Evolutionary conservation across 2,329 filamentous ascomycete genomes (phyloP), one percentile per base, ranked within the genome.

Genomic region (Myriosclerotinia scirpicola): DNA sequence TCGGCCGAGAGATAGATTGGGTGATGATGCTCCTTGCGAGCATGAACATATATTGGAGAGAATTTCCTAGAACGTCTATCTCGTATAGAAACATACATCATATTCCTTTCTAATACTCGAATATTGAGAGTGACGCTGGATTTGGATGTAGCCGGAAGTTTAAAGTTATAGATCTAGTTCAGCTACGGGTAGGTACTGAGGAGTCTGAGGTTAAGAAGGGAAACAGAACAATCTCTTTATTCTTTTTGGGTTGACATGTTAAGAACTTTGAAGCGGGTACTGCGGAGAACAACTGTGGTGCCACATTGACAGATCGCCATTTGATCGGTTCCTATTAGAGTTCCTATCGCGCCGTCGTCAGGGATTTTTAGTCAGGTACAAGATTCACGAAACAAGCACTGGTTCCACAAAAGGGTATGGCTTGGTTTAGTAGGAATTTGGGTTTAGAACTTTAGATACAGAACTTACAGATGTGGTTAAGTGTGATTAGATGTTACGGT

Each of bases 291-390:
- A 11, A 38, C 30, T 36, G 30, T 7, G 34, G 58, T 60, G 30
- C 56, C 46, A 26, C 26, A 30, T 50, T 56, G 40, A 22, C 34
- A 56, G 61, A 64, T 64, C 61, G 61, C 53, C 61, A 64, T 64
- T 56, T 64, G 61, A 64, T 64, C 61, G 52, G 61, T 56, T 64
- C 52, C 14, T 54, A 17, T 30, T 63, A 59, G 52, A 52, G 48
- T 40, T 42, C 36, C 48, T 64, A 55, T 55, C 52, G 53, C 38
- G 20, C 9, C 38, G 52, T 44, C 20, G 20, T 46, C 50, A 55
- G 52, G 50, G 50, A 46, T 64, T 64, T 42, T 46, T 64, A 64
- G 61, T 64, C 61, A 64, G 61, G 52, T 55, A 64, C 61, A 64
- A 46, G 52, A 64, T 54, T 54, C 38, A 44, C n/a, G 30, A 50